phyloP scores from a whole-genome alignment of 257 asterid species.

The Petrea volubilis region DNA sequence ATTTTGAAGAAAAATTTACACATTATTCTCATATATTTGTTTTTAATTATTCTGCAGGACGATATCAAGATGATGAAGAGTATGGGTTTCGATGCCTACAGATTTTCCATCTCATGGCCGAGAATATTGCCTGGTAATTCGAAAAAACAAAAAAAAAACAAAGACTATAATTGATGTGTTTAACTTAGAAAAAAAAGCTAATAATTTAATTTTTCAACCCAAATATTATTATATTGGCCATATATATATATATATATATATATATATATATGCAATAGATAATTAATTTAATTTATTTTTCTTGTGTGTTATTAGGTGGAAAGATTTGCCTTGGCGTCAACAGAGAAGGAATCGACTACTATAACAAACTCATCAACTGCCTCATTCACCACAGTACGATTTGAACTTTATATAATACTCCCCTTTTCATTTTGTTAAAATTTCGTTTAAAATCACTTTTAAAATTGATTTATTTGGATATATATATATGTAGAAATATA shows the following conservation, averaged over 20 bases:
- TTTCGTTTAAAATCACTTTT: background rate
- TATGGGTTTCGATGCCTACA: slow-evolving; percentile 17
- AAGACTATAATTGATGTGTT: too few relatives aligned
- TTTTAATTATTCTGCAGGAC: background rate
- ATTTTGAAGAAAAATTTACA: too few relatives aligned
- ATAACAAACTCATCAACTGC: slow-evolving; percentile 2
- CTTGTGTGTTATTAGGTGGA: slow-evolving; percentile 15
- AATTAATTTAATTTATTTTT: too few relatives aligned
- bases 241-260: too few relatives aligned
- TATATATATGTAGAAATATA: too few relatives aligned
- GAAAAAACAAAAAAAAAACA: too few relatives aligned
- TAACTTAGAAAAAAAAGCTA: too few relatives aligned
- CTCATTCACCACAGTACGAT: background rate
- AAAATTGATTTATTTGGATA: too few relatives aligned
- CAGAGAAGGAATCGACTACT: slow-evolving; percentile 11
- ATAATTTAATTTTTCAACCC: too few relatives aligned
- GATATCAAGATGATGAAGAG: slow-evolving; percentile 17
- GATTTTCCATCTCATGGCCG: background rate
- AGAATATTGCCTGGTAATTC: background rate
- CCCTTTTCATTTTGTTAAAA: background rate
- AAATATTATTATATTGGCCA: too few relatives aligned
- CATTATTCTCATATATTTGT: background rate
- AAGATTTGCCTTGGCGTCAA: background rate
- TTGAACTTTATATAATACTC: background rate
- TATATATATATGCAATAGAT: too few relatives aligned